phyloP scores from a whole-genome alignment of 2,329 filamentous ascomycete genomes.

The Beauveria pseudobassiana region DNA sequence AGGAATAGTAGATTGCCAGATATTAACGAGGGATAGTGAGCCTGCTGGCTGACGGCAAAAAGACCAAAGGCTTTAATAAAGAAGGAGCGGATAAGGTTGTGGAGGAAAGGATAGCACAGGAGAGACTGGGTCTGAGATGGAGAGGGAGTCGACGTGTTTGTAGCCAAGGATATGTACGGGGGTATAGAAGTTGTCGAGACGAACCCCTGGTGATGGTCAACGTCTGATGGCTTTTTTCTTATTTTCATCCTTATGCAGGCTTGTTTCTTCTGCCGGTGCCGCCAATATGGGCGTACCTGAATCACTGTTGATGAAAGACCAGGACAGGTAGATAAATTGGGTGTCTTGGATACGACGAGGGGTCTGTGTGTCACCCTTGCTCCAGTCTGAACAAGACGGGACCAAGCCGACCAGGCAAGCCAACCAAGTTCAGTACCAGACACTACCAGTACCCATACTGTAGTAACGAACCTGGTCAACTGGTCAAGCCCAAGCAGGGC shows the following conservation, averaged over 20 bases:
- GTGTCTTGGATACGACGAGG: conserved; percentile 25
- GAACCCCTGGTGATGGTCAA: conserved; percentile 4
- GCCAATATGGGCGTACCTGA: conserved; percentile 19
- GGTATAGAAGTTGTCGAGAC: conserved; percentile 5
- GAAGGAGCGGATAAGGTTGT: conserved; percentile 9
- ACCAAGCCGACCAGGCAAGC: background rate
- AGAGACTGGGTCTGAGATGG: conserved; percentile 12
- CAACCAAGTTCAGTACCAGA: background rate
- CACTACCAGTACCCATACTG: no score
- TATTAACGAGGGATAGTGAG: conserved; percentile 11
- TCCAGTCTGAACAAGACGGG: conserved; percentile 4
- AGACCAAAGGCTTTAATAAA: background rate
- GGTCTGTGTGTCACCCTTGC: conserved; percentile 27
- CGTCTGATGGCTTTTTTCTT: background rate
- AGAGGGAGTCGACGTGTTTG: conserved; percentile 17
- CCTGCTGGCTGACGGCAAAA: background rate
- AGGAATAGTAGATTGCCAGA: background rate
- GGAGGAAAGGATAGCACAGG: conserved; percentile 6
- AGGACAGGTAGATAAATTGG: conserved; percentile 21
- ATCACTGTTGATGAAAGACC: conserved; percentile 20
- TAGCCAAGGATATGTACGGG: conserved; percentile 9
- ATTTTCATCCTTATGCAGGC: conserved; percentile 6
- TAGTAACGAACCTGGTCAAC: background rate
- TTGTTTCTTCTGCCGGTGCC: conserved; percentile 8
- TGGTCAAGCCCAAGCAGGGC: background rate